Evolutionary conservation across 176 grass and related monocot genomes (phyloP), one percentile per base, ranked within the genome.

Genomic region (Rhynchospora pubera): DNA sequence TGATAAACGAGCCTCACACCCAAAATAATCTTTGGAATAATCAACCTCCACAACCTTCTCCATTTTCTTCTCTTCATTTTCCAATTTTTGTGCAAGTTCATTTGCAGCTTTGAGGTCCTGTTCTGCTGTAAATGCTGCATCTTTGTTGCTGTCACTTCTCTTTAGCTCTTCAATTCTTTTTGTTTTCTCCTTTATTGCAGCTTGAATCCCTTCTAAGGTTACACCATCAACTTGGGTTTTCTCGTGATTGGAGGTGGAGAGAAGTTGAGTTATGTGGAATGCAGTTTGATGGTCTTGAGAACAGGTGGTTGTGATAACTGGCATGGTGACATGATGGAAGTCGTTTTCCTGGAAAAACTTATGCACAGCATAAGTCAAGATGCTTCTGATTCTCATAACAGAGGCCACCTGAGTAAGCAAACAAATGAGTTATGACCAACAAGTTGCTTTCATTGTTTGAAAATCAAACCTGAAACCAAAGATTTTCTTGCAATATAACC

Each of bases 311-410:
- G 86, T 90, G 87, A 88, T 88, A 65, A 90, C 61, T 58, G 91
- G 91, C 69, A 84, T 93, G 22, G 89, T 89, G 34, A 93, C 91
- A 80, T 90, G 80, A 63, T 85, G 65, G 84, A 93, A 93, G 12
- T 89, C 85, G 13, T 87, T 88, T 74, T 86, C 65, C 4, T 93
- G 86, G 70, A 93, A 93, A 67, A 85, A 93, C 39, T 42, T 51
- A 43, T 93, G 91, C 24, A 75, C 65, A 4, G 86, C 71, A 74
- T 76, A 79, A 70, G 72, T 76, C 52, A 93, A 52, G 56, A 57
- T 57, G 52, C 81, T 91, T 57, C 88, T 82, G 85, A 93, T 79
- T 60, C 88, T 87, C 62, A 79, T 72, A 72, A 84, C 48, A 9
- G 91, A 93, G 42, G 86, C 88, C 6, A 93, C 78, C 91, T 93